phyloP scores from a whole-genome alignment of 495 filamentous ascomycete species.

The Copromyces sp. region DNA sequence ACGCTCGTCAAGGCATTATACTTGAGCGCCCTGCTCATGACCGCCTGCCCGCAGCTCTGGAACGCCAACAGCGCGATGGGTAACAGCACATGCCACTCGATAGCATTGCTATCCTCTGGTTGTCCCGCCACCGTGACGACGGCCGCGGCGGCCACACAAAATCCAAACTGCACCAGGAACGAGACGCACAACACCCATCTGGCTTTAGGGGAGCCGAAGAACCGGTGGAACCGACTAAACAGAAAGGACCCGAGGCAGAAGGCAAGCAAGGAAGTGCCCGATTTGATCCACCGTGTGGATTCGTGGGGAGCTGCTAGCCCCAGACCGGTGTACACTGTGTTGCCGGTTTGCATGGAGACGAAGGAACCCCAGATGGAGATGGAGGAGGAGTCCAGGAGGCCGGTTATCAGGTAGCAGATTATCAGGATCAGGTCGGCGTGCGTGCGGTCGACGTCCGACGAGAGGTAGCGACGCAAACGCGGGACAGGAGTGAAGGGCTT shows the following conservation, averaged over 20 bases:
- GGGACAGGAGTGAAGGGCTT: not conserved
- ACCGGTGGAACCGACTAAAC: constrained; percentile 53
- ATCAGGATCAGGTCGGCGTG: constrained; percentile 54
- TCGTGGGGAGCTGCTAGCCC: constrained; percentile 46
- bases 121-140: constrained; percentile 41
- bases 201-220: constrained; percentile 35
- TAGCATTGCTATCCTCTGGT: constrained; percentile 26
- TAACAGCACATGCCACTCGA: constrained; percentile 47
- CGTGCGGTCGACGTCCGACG: constrained; percentile 38
- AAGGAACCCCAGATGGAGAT: constrained; percentile 68
- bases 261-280: constrained; percentile 48
- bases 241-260: constrained; percentile 59
- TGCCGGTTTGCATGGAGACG: constrained; percentile 73
- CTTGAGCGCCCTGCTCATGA: constrained; percentile 54
- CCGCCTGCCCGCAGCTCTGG: constrained; percentile 59
- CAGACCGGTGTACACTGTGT: constrained; percentile 65
- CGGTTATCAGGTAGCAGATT: constrained; percentile 61
- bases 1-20: constrained; percentile 56
- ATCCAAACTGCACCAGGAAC: constrained; percentile 43
- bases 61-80: constrained; percentile 58
- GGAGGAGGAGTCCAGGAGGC: constrained; percentile 60
- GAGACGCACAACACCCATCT: constrained; percentile 55
- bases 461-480: constrained; percentile 33
- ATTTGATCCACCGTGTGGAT: constrained; percentile 55
- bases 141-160: constrained; percentile 46